Conservation (phyloP, 768 basidiomycete species). For the Strobilomyces dryophilus region DNA sequence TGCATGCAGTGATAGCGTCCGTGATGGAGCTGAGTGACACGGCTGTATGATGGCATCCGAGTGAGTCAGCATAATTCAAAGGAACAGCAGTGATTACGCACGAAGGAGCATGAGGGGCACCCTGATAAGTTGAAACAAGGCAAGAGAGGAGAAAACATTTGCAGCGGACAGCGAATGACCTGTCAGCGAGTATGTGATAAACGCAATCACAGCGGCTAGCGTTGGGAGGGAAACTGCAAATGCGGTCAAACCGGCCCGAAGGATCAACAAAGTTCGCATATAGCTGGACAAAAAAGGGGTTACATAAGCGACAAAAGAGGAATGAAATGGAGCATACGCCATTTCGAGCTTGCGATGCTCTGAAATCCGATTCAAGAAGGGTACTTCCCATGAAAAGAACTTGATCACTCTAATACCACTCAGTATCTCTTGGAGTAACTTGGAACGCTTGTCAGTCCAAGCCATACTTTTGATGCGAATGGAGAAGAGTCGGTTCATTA, state of each 20-base stretch:
- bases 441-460: slow-evolving; percentile 90
- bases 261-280: slow-evolving; percentile 61
- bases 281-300: slow-evolving; percentile 36
- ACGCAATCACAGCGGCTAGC: slow-evolving; percentile 73
- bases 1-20: slow-evolving; percentile 79
- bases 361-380: slow-evolving; percentile 71
- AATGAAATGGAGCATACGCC: slow-evolving; percentile 33
- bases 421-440: slow-evolving; percentile 84
- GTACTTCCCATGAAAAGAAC: slow-evolving; percentile 83
- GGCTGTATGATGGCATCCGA: slow-evolving; percentile 39
- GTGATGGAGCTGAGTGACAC: slow-evolving; percentile 72
- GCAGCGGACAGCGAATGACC: slow-evolving; percentile 68
- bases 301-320: slow-evolving; percentile 3
- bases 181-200: slow-evolving; percentile 70
- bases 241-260: slow-evolving; percentile 64
- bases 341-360: slow-evolving; percentile 72
- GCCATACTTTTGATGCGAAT: slow-evolving; percentile 71
- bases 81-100: slow-evolving; percentile 18
- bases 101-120: slow-evolving; percentile 75
- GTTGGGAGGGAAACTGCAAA: slow-evolving; percentile 70
- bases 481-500: slow-evolving; percentile 61
- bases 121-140: slow-evolving; percentile 79
- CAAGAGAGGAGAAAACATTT: slow-evolving; percentile 78
- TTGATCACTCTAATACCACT: slow-evolving; percentile 92
- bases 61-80: slow-evolving; percentile 8